Percentiles rank a stretch among this genome's conserved stretches.
Conservation (phyloP, 2,329 filamentous ascomycete genomes). For the Lecanoromycetidae sp. region DNA sequence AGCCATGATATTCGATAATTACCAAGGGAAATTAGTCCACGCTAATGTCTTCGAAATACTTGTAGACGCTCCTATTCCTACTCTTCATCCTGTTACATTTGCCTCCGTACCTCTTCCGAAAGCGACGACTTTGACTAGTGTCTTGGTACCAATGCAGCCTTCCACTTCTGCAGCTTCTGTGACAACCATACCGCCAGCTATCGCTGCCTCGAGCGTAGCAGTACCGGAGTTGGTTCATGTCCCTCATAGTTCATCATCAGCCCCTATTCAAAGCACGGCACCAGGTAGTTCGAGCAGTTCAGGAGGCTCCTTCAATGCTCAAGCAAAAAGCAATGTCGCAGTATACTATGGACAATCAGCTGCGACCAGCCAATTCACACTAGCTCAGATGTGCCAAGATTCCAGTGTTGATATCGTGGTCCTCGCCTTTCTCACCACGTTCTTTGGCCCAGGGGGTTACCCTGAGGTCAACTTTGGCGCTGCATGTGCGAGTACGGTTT, state of each 20-base stretch:
- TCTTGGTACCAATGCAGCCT: background rate
- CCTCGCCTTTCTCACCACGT: slow-evolving; percentile 23
- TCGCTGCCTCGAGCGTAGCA: background rate
- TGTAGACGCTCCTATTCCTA: too few relatives aligned
- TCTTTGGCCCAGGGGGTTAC: slow-evolving; percentile 18
- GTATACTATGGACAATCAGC: slow-evolving; percentile 23
- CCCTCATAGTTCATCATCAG: background rate
- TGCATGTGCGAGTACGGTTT: slow-evolving; percentile 19
- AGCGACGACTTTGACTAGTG: background rate
- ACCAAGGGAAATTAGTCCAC: too few relatives aligned
- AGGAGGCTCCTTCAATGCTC: slow-evolving; percentile 13
- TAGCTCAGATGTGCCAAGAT: slow-evolving; percentile 21
- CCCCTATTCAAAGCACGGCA: background rate
- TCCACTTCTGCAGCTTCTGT: background rate
- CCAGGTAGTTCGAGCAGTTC: background rate
- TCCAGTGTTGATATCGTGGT: slow-evolving; percentile 24
- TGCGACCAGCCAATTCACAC: slow-evolving; percentile 17
- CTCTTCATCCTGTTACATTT: too few relatives aligned
- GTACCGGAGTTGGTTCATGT: background rate
- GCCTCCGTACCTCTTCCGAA: slow-evolving; percentile 1
- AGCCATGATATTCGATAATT: too few relatives aligned
- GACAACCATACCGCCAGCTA: background rate
- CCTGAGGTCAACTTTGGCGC: slow-evolving; percentile 21
- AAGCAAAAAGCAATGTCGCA: slow-evolving; percentile 16
- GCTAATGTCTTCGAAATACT: too few relatives aligned